phyloP scores from a whole-genome alignment of 1,284 basidiomycete genomes.

The Somion occarium region DNA sequence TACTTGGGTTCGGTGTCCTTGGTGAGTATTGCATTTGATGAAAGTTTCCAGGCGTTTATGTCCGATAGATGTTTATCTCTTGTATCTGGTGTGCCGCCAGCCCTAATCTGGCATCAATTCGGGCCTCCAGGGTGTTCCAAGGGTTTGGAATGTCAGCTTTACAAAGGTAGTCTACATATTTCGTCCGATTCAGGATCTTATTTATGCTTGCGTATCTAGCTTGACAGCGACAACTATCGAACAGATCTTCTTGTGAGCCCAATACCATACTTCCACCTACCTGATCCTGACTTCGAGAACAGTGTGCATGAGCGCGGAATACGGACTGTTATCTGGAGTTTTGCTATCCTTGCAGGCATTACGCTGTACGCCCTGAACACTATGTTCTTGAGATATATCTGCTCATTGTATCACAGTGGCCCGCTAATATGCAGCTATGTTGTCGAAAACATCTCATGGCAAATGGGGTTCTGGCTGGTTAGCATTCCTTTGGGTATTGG shows the following conservation, averaged over 20 bases:
- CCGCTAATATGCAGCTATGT: conserved; percentile 39
- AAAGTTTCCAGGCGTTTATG: too few relatives aligned
- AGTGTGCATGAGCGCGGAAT: conserved; percentile 39
- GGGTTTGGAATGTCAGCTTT: conserved; percentile 41
- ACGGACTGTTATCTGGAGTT: conserved; percentile 38
- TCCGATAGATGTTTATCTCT: conserved; percentile 36
- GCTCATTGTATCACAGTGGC: conserved; percentile 16
- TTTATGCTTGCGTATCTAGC: conserved; percentile 14
- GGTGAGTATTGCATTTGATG: conserved; percentile 21
- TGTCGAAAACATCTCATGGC: conserved; percentile 36
- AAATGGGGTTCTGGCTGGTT: conserved; percentile 40
- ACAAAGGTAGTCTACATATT: conserved; percentile 28
- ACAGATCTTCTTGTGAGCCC: conserved; percentile 36
- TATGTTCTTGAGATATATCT: conserved; percentile 2
- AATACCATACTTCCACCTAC: not conserved
- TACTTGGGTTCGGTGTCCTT: conserved; percentile 36
- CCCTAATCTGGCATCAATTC: conserved; percentile 35
- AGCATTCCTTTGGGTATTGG: conserved; percentile 34
- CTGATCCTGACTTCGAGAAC: not conserved
- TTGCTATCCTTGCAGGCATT: conserved; percentile 38
- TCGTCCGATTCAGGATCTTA: not conserved
- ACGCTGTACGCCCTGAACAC: conserved; percentile 28
- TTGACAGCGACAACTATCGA: conserved; percentile 39
- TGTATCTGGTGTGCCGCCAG: conserved; percentile 42
- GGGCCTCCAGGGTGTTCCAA: conserved; percentile 39